Conservation (phyloP, 345 rosid genomes). For the Cardiospermum halicacabum region DNA sequence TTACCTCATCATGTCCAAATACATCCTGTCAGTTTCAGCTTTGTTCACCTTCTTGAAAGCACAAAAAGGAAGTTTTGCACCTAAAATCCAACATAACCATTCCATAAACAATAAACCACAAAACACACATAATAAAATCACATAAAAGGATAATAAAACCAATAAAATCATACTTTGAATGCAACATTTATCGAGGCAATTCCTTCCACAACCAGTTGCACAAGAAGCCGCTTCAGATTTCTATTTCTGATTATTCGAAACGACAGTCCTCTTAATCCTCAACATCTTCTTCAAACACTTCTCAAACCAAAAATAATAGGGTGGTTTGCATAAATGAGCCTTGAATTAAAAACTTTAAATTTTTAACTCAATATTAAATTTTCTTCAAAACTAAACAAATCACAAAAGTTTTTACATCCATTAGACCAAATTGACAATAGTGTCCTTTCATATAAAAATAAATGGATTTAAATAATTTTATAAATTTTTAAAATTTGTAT, state of each 20-base stretch:
- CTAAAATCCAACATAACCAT: conserved; percentile 25
- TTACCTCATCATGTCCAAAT: conserved; percentile 21
- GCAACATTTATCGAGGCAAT: conserved; percentile 70
- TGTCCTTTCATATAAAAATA: too few species aligned
- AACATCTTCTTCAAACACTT: conserved; percentile 49
- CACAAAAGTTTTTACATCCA: too few species aligned
- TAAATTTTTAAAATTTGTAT: too few species aligned
- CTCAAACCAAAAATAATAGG: conserved; percentile 5
- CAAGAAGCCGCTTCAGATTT: conserved; percentile 51
- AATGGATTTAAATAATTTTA: too few species aligned
- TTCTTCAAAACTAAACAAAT: too few species aligned
- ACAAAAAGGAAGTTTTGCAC: conserved; percentile 71
- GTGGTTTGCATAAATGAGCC: too few species aligned
- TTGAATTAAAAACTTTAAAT: too few species aligned
- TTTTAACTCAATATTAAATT: too few species aligned
- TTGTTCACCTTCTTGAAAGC: conserved; percentile 50
- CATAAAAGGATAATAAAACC: background rate
- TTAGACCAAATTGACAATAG: too few species aligned
- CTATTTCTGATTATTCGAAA: conserved; percentile 78
- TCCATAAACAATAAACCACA: background rate
- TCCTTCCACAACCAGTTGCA: conserved; percentile 68
- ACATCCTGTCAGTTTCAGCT: conserved; percentile 17
- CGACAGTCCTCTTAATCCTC: conserved; percentile 77
- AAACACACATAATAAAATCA: background rate
- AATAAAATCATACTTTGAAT: conserved; percentile 42